A percentile compares a stretch with the other conserved stretches of the same genome.
phyloP scores from a whole-genome alignment of 2,329 filamentous ascomycete species.

The Taxawa tesnikishii region DNA sequence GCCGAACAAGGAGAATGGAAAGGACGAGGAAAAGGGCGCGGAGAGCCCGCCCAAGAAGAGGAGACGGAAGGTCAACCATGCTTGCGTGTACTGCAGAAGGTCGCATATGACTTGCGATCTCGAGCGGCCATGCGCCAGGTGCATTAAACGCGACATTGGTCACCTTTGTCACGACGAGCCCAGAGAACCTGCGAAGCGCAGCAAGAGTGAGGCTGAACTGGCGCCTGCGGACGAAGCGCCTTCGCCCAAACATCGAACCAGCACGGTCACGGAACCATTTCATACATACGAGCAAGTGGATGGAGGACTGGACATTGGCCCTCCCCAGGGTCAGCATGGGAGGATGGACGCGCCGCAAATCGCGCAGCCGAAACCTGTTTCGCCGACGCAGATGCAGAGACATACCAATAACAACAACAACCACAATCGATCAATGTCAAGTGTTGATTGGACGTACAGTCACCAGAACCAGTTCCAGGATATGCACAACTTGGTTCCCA shows the following conservation, averaged over 20 bases:
- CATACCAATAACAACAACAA: constrained; percentile 48
- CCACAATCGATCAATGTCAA: constrained; percentile 52
- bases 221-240: constrained; percentile 19
- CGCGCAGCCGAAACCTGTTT: constrained; percentile 58
- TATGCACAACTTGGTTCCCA: constrained; percentile 86
- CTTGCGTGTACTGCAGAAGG: constrained; percentile 41
- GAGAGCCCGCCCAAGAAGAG: constrained; percentile 27
- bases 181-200: constrained; percentile 73
- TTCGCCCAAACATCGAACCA: constrained; percentile 15
- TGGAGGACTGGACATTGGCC: constrained; percentile 24
- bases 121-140: constrained; percentile 90
- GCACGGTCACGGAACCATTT: neutral
- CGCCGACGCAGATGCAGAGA: constrained; percentile 52
- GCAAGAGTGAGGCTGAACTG: constrained; percentile 44
- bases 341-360: constrained; percentile 41
- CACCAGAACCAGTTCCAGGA: constrained; percentile 80
- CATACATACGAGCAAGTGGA: constrained; percentile 14
- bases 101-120: constrained; percentile 45
- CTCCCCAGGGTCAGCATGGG: constrained; percentile 20
- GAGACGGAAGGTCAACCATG: constrained; percentile 42
- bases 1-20: neutral
- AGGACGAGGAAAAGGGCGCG: constrained; percentile 1
- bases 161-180: constrained; percentile 98
- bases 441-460: constrained; percentile 70
- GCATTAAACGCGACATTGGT: constrained; percentile 96